Base-by-base conservation (phyloP, 768 basidiomycete genomes). In the Amanita thiersii region DNA sequence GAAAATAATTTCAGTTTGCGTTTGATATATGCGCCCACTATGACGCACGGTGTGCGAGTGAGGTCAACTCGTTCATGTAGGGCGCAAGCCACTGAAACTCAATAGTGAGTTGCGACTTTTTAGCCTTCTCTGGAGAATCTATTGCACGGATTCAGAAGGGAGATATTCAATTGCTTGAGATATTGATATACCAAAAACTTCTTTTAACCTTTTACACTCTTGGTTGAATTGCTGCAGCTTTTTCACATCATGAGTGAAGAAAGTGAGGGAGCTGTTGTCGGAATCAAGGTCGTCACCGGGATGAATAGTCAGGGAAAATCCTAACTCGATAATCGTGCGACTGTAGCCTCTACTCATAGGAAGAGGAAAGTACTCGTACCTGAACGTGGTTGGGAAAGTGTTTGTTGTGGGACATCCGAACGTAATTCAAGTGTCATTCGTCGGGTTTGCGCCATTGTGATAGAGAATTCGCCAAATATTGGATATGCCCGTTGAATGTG, bases 151-250 rank as follows among this genome's bases (percentile, higher is more conserved):
- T 10, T 4, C 30, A 33, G 25, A 35, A 43, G 15, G 6, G n/a
- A 21, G 17, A 18, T 26, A 37, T n/a, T 19, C 15, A 18, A 23
- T 7, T 9, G 35, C 19, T n/a, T 25, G 11, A 30, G 8, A 35
- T 14, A 38, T 10, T n/a, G 20, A 51, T 60, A 43, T 50, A 79
- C 80, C 68, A 40, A 69, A 61, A 2, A 61, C 59, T 26, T 73
- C 69, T 49, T 68, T 77, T 37, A 82, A 52, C 23, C 74, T 65
- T 52, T 72, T 80, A 52, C 72, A 80, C 54, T 82, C 77, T 1
- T 63, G 60, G 7, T 77, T 55, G 11, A 84, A 54, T 8, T 35
- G 48, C 26, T 68, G 66, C 34, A 86, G 53, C 2, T 59, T 58
- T 38, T 70, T 66, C 0, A 69, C 63, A 52, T 81, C 68, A 15